Evolutionary conservation across 75 land plant genomes (phyloP), one percentile per base, ranked within the genome.

Genomic region (Cunninghamia lanceolata): DNA sequence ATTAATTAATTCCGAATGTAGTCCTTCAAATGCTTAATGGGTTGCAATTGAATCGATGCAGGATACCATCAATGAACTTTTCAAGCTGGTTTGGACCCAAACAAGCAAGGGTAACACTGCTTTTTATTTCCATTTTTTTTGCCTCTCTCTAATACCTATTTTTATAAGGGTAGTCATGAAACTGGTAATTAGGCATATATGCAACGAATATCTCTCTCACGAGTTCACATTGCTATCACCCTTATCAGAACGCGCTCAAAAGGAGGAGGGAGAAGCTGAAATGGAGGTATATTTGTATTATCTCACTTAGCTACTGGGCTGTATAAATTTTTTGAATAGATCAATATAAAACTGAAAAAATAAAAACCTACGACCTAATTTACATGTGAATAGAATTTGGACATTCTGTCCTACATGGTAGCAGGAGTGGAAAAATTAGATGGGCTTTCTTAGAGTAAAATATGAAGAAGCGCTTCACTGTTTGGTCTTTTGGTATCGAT

Each of bases 41-140:
- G 35, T 19, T 56, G 17, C 63, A 17, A 56, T 56, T 56, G 0
- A 4, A 30, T n/a, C 34, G 30, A 1, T 70, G 73, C 73, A 70
- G 73, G 73, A 70, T 28, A 70, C 73, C 34, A 30, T 70, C 34
- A 28, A 70, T 70, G 73, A 70, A 8, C 73, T 70, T 30, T 70
- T 70, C 73, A 70, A 70, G 73, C 73, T 70, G 30, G 73, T 70
- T 28, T 70, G 73, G 73, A 70, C 73, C 9, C 73, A 70, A 70
- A 70, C 73, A 30, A 70, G 73, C 32, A 28, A 70, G 8, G 73
- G 73, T 70, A 70, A n/a, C 8, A 10, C 9, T n/a, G 0, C 11
- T 6, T 70, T 70, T 70, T 70, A 30, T 9, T 30, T 70, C 0
- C 1, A 30, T 9, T 70, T 70, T 17, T 56, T 16, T 1, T 1